Evolutionary conservation across 352 stramenopile species (phyloP).

Genomic region (Thalassiosira livingstoniorum): DNA sequence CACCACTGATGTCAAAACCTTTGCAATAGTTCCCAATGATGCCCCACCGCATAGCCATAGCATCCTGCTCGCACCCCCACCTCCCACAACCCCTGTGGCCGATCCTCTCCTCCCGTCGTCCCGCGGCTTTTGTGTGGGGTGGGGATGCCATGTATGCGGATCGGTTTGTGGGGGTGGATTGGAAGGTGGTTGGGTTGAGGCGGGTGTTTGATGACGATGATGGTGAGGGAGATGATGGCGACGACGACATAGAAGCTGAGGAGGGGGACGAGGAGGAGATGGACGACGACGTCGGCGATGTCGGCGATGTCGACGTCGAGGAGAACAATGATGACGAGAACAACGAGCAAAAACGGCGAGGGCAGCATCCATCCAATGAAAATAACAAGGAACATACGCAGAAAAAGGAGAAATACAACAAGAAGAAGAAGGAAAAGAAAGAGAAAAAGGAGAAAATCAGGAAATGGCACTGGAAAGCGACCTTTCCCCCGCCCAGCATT

Average conservation of each 20-base stretch:
- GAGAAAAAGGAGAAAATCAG: not conserved
- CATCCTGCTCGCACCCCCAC: constrained; percentile 71
- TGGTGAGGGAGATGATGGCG: not conserved
- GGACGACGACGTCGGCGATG: not conserved
- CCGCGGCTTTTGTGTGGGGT: constrained; percentile 76
- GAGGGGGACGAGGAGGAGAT: not conserved
- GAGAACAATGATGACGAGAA: not conserved
- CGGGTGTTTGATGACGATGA: constrained; percentile 5
- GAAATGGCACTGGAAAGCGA: constrained; percentile 26
- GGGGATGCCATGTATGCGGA: constrained; percentile 82
- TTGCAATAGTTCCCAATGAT: too few relatives aligned
- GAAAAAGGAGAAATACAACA: too few relatives aligned
- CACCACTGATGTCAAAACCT: too few relatives aligned
- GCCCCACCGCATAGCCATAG: constrained; percentile 70
- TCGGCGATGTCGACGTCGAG: not conserved
- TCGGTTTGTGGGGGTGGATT: constrained; percentile 42
- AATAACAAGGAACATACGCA: too few relatives aligned
- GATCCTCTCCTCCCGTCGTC: constrained; percentile 62
- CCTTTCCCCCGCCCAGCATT: constrained; percentile 54
- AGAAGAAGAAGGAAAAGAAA: not conserved
- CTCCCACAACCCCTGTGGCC: constrained; percentile 77
- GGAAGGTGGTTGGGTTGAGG: constrained; percentile 34
- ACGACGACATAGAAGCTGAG: not conserved
- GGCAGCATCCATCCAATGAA: too few relatives aligned
- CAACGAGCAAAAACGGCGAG: too few relatives aligned